Base-by-base conservation (phyloP, 306 rosid genomes). In the Crataegus laevigata region DNA sequence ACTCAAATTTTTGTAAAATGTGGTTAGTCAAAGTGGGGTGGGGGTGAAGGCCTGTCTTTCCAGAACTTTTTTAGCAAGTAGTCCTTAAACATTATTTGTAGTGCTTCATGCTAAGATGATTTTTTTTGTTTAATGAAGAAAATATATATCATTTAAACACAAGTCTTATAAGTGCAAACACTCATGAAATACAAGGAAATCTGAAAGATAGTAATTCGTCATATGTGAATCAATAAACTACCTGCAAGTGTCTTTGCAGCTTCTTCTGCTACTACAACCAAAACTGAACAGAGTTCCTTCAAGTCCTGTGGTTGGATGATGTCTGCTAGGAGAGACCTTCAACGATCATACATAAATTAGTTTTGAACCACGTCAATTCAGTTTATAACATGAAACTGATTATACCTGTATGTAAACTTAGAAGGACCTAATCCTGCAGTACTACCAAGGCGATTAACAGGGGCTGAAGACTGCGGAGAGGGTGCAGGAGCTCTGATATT, bases 281-380 rank as follows among this genome's bases (percentile, higher is more conserved):
- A 85, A 85, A 88, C 92, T 36, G 98, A 96, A 83, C 98, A 96
- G 72, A 96, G 93, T 87, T 92, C 99, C 85, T 89, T 96, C 78
- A 92, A 84, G 87, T 96, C 92, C 68, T 90, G 97, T 61, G 98
- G 91, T 79, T 92, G 98, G 82, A 96, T 92, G 83, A 96, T 87
- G 88, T 90, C 99, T 76, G 99, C 97, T 83, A 96, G 83, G 61
- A 90, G 93, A 85, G 99, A 96, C 86, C 99, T 96, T 83, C 75
- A 76, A 83, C 66, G 80, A 83, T 75, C 65, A 82, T 69, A 79
- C 71, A 71, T 62, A 71, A 72, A 82, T 90, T 80, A 89, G 93
- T 70, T 68, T 58, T 74, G 78, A 51, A 55, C 75, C 70, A 54
- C 51, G 7, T 52, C 80, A 47, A 18, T 75, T 29, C 69, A 70